These are phyloP conservation scores for Tulasnella sp. DNA, from an alignment of 768 basidiomycete genomes.

Conservation along the genomic window DNA sequence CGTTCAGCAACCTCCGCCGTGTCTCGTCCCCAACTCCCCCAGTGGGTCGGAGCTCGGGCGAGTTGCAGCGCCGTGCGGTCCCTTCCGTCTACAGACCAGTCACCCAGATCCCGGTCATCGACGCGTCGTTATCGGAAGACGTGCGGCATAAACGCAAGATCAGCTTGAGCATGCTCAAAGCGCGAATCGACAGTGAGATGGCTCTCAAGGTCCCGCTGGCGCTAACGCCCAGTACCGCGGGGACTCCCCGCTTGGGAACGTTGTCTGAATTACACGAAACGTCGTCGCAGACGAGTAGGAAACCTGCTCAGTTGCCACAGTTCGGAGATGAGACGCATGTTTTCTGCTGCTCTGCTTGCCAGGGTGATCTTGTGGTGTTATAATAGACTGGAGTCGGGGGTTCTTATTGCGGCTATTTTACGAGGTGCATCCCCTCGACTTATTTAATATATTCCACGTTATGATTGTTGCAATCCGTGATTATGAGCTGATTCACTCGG, in stretches of 20 bases:
- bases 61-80: conserved; percentile 14
- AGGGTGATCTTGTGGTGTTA: conserved; percentile 69
- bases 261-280: conserved; percentile 13
- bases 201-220: conserved; percentile 31
- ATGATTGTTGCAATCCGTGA: neutral
- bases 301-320: conserved; percentile 39
- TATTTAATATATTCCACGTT: neutral
- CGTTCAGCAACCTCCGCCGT: neutral
- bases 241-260: conserved; percentile 19
- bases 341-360: conserved; percentile 80
- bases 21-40: conserved; percentile 25
- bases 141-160: conserved; percentile 72
- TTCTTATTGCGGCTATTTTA: neutral
- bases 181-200: conserved; percentile 74
- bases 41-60: conserved; percentile 22
- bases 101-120: conserved; percentile 41
- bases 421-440: neutral
- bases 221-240: neutral
- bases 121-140: conserved; percentile 59
- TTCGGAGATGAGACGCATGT: conserved; percentile 83
- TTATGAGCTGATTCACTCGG: too few species aligned
- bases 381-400: conserved; percentile 20
- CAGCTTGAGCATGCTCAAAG: conserved; percentile 82
- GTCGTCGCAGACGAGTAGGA: neutral
- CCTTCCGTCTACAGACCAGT: neutral